Conservation (phyloP, 257 asterid species). For the Solanum gracilifrons region DNA sequence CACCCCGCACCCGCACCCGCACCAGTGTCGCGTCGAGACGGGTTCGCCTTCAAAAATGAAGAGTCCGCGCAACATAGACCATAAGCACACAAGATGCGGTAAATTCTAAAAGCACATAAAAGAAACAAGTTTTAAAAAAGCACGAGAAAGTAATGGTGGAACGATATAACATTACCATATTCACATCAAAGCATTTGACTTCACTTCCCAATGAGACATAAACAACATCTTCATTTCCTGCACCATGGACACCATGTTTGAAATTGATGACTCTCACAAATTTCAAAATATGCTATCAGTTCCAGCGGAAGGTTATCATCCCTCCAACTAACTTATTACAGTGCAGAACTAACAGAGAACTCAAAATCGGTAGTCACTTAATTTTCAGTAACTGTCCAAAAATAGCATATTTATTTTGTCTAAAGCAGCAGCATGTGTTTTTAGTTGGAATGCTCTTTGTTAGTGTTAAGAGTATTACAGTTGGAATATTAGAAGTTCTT, state of each 20-base stretch:
- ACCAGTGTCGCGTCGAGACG: no score
- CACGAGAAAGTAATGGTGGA: background rate
- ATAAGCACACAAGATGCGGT: background rate
- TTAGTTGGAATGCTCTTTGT: background rate
- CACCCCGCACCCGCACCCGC: no score
- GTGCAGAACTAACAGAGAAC: background rate
- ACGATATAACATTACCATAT: conserved; percentile 32
- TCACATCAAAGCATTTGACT: conserved; percentile 65
- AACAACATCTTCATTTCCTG: conserved; percentile 81
- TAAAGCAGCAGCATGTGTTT: background rate
- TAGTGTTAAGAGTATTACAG: background rate
- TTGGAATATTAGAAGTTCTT: background rate
- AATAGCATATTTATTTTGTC: background rate
- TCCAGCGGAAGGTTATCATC: background rate
- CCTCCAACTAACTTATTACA: background rate
- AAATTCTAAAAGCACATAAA: background rate
- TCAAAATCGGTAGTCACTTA: background rate
- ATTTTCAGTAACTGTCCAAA: background rate
- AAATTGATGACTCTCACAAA: background rate
- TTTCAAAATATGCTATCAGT: background rate
- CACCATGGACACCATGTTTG: conserved; percentile 6
- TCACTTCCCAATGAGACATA: conserved; percentile 62
- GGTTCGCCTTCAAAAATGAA: no score
- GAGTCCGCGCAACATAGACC: no score
- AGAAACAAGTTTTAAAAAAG: background rate